Evolutionary conservation across 1,284 basidiomycete species (phyloP), one percentile per base, ranked within the genome.

Genomic region (Microbotryum lychnidis-dioicae): DNA sequence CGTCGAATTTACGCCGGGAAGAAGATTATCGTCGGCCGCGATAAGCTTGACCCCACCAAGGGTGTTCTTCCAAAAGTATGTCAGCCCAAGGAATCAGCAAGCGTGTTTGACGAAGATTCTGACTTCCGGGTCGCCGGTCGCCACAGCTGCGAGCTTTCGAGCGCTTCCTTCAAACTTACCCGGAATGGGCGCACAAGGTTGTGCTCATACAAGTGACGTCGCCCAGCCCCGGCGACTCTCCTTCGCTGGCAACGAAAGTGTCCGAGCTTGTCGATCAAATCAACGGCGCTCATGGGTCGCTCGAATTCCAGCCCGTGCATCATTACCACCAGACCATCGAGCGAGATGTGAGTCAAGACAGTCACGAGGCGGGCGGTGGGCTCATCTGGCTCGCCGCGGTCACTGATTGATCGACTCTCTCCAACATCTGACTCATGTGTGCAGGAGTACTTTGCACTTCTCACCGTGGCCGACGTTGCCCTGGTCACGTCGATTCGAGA

Each of bases 281-380:
- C 78, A 99, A 99, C 72, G 92, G 92, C 67, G 87, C 92, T 72
- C 97, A 92, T 74, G 96, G 94, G 46, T 87, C 85, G 64, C 78
- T 98, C 51, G 91, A 96, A 77, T 98, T 97, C 74, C 91, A 93
- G 66, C 94, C 96, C 12, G 90, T 97, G n/a, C 94, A 98, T 74
- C 96, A 98, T 74, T 98, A 97, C 78, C 94, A 98, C 77, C 94
- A 98, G 78, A 87, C 91, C 6, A 87, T 98, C 71, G 94, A 96
- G 75, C 68, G 77, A 33, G 72, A 72, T 54, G 69, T 71, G 21
- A 58, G 68, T 57, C 48, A 21, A 29, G 18, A 18, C 9, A 20
- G 2, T 42, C 14, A 10, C 37, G 4, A 18, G 37, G 5, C 46
- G 2, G 18, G 46, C 21, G 27, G 23, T 21, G 42, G 12, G 31